phyloP scores from a whole-genome alignment of 2,329 filamentous ascomycete genomes.

The Ilyonectria destructans region DNA sequence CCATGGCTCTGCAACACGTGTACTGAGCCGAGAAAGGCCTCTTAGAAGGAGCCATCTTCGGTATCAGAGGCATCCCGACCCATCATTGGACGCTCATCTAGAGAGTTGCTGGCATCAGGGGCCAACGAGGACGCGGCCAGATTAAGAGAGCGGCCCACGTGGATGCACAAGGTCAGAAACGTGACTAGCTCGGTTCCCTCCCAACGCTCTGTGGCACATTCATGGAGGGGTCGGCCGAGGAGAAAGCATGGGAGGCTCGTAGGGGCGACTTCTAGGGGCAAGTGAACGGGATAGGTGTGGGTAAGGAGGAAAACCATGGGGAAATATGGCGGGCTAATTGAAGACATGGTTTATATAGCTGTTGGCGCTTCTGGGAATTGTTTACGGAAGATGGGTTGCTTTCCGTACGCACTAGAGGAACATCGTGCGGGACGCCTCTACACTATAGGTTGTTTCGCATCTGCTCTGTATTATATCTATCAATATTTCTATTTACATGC shows the following conservation, averaged over 20 bases:
- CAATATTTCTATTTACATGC: constrained; percentile 18
- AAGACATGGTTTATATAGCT: constrained; percentile 23
- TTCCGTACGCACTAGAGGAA: constrained; percentile 16
- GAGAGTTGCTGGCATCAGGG: constrained; percentile 2
- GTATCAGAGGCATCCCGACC: constrained; percentile 27
- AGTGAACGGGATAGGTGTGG: constrained; percentile 13
- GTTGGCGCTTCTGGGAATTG: constrained; percentile 28
- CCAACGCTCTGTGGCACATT: not conserved
- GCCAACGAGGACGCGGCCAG: constrained; percentile 8
- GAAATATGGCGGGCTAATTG: constrained; percentile 26
- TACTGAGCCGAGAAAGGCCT: constrained; percentile 42
- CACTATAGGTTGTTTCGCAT: constrained; percentile 24
- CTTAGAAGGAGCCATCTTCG: constrained; percentile 47
- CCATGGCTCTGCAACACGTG: constrained; percentile 65
- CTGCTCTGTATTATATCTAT: constrained; percentile 31
- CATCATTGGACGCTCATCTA: constrained; percentile 7
- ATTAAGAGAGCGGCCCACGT: constrained; percentile 20
- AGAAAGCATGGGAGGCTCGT: not conserved
- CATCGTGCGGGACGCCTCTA: constrained; percentile 19
- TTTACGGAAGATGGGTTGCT: constrained; percentile 17
- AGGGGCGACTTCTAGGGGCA: constrained; percentile 3
- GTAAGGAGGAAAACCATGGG: constrained; percentile 7
- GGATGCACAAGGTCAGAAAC: constrained; percentile 8
- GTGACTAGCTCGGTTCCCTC: constrained; percentile 1
- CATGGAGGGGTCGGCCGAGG: not conserved